A percentile compares a stretch with the other conserved stretches of the same genome.
phyloP scores from a whole-genome alignment of 306 rosid species.

The Malus sieversii region DNA sequence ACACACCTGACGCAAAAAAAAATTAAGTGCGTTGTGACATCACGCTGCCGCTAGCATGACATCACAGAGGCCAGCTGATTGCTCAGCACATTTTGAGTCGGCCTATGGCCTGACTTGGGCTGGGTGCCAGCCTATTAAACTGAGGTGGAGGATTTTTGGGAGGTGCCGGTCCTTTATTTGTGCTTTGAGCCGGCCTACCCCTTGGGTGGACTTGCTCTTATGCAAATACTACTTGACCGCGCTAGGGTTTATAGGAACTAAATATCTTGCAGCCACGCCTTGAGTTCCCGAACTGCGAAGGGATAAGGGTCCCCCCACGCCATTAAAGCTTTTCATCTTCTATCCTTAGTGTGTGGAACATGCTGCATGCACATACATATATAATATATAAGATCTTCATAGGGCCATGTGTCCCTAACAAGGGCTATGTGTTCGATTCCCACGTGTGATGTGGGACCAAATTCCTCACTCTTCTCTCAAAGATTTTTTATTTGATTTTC shows the following conservation, averaged over 20 bases:
- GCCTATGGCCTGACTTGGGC: accelerated
- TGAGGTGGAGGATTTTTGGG: too few relatives aligned
- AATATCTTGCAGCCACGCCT: neutral
- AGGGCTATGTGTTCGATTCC: neutral
- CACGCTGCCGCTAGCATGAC: accelerated
- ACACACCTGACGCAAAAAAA: too few relatives aligned
- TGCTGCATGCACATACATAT: neutral
- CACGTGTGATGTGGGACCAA: slow-evolving; percentile 13
- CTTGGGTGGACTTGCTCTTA: too few relatives aligned
- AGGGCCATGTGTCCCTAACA: slow-evolving; percentile 3
- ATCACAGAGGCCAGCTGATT: too few relatives aligned
- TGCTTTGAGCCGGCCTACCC: too few relatives aligned
- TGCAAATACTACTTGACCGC: neutral
- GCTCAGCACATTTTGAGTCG: too few relatives aligned
- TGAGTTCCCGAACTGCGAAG: neutral
- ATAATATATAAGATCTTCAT: neutral
- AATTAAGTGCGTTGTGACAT: too few relatives aligned
- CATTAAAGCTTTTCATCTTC: neutral
- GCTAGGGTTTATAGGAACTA: neutral
- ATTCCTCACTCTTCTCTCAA: neutral
- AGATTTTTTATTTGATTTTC: neutral
- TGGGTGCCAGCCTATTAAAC: too few relatives aligned
- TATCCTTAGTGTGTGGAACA: neutral
- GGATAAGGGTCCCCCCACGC: slow-evolving; percentile 5
- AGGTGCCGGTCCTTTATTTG: too few relatives aligned